Base-by-base conservation (phyloP, 2,329 filamentous ascomycete species). In the Aspergillus sp. region DNA sequence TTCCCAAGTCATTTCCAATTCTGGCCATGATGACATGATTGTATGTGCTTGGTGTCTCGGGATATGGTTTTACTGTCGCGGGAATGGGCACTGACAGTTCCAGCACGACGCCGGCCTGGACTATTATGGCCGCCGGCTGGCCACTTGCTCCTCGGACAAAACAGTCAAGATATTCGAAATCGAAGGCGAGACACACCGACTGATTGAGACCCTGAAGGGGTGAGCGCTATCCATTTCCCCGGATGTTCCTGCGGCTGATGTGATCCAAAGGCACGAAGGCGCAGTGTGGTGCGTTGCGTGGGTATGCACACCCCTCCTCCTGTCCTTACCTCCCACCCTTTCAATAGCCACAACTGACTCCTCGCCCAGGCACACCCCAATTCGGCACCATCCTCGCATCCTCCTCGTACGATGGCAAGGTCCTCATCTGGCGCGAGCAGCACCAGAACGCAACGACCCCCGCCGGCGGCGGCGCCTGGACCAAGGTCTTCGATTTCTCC, bases 151-250 rank as follows among this genome's bases (percentile, higher is more conserved):
- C 22, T 95, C 89, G 46, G 91, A 98, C 67, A 88, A 91, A 60
- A 96, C 89, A 29, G 93, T 98, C 70, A 96, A 96, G 70, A 96
- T 98, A 57, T 98, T 95, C 58, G 91, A 98, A 65, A 82, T 98
- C 35, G 89, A 96, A 54, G 86, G 86, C 53, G 88, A 96, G 51
- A 75, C 81, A 47, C 89, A 98, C 64, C 77, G 84, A 43, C 68
- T 96, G 49, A 75, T 85, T 20, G 89, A 96, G 67, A 98, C 91
- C 15, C 69, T 98, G 45, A 94, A 93, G 67, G 89, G 89, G 86
- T 93, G 74, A 53, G 54, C 14, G 20, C 13, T 15, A 24, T 28
- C 15, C 30, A 27, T 15, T 3, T n/a, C 16, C 22, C 8, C 20
- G 26, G 13, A 15, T 17, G 17, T 8, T 22, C 15, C 28, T 37